Base-by-base conservation (phyloP, 2,329 filamentous ascomycete species). In the Coniochaeta hoffmannii region DNA sequence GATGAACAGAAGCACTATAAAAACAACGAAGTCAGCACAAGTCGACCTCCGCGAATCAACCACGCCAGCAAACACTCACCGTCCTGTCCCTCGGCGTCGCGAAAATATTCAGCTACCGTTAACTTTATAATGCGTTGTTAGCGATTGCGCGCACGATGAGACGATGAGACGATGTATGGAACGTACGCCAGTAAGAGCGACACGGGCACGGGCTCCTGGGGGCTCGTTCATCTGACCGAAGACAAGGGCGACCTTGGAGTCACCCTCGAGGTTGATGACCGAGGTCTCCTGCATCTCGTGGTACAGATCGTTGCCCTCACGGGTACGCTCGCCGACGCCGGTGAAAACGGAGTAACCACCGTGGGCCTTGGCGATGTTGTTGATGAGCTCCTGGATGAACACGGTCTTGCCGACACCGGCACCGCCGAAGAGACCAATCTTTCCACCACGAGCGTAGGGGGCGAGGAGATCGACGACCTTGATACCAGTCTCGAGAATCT, bases 201-300 rank as follows among this genome's bases (percentile, higher is more conserved):
- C 94, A 96, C 94, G 93, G 74, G 94, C 94, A 91, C 94, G 94
- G 73, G 94, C 94, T 85, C 94, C 94, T 63, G 94, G 94, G 75
- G 94, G 94, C 83, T 99, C 94, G 86, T 99, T 99, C 94, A 99
- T 99, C 85, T 99, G 94, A 85, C 94, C 94, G 81, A 99, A 99
- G 67, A 99, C 94, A 67, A 99, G 82, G 63, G 94, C 90, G 82
- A 97, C 94, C 88, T 99, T 99, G 76, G 94, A 97, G 71, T 97
- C 93, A 78, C 94, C 94, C 64, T 99, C 94, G 65, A 99, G 90
- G 79, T 99, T 87, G 79, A 99, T 99, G 85, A 99, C 94, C 73
- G 89, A 90, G 67, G 94, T 99, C 82, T 99, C 93, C 84, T 97
- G 94, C 94, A 99, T 99, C 86, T 99, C 94, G 82, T 99, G 93